phyloP scores from a whole-genome alignment of 2,329 filamentous ascomycete genomes.

The Polychaeton citri region DNA sequence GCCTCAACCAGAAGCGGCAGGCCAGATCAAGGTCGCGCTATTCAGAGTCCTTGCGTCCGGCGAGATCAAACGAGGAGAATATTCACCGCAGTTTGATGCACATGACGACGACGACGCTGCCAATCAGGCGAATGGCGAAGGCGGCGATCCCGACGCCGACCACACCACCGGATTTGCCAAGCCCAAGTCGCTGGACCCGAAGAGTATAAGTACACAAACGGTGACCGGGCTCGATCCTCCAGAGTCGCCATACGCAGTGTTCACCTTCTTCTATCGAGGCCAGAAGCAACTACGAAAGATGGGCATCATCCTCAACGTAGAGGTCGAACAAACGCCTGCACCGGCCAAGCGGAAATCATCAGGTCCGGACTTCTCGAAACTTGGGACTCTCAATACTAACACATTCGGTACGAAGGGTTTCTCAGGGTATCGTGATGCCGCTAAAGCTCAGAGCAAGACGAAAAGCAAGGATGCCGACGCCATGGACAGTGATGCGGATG shows the following conservation, averaged over 20 bases:
- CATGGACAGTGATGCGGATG: conserved; percentile 66
- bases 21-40: conserved; percentile 95
- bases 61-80: conserved; percentile 95
- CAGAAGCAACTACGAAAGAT: conserved; percentile 94
- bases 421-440: conserved; percentile 55
- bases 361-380: conserved; percentile 70
- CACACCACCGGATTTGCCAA: conserved; percentile 97
- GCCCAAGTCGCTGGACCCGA: conserved; percentile 88
- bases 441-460: conserved; percentile 43
- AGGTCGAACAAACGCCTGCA: conserved; percentile 47
- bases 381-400: conserved; percentile 64
- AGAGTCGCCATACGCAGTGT: conserved; percentile 89
- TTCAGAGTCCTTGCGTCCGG: conserved; percentile 91
- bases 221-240: conserved; percentile 96
- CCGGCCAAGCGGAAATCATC: conserved; percentile 61
- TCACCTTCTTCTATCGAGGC: conserved; percentile 95
- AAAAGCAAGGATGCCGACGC: conserved; percentile 42
- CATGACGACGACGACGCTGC: conserved; percentile 77
- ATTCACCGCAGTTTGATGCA: conserved; percentile 92
- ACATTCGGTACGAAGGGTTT: conserved; percentile 75
- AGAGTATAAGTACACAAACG: conserved; percentile 95
- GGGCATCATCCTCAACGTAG: conserved; percentile 60
- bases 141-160: conserved; percentile 74
- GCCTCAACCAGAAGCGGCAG: conserved; percentile 76
- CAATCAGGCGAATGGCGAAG: conserved; percentile 40